Evolutionary conservation across 805 yeast genomes (phyloP).

Genomic region (Geotrichum ghanense): DNA sequence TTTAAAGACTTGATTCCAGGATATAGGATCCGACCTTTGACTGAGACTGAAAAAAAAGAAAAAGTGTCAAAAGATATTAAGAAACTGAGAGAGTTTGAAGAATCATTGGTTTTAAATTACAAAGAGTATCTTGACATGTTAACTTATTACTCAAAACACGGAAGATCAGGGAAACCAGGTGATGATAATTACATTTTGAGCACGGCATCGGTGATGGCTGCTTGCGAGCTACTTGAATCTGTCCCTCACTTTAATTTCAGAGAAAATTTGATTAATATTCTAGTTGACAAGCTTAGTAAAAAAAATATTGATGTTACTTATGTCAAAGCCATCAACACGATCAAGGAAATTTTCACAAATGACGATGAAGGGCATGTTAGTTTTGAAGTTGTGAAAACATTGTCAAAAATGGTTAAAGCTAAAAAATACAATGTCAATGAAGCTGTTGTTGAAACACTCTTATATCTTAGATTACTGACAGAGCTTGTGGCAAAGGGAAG

Average conservation of each 20-base stretch:
- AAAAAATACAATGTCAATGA: constrained; percentile 77
- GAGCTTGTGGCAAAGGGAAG: constrained; percentile 28
- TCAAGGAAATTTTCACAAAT: constrained; percentile 61
- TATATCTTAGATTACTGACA: constrained; percentile 41
- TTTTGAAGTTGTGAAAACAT: constrained; percentile 54
- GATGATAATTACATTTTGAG: constrained; percentile 19
- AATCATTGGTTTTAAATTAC: constrained; percentile 59
- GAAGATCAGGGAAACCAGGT: constrained; percentile 21
- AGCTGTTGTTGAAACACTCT: constrained; percentile 58
- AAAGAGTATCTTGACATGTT: constrained; percentile 52
- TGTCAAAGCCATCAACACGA: constrained; percentile 45
- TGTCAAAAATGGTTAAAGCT: constrained; percentile 59
- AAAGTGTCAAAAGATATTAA: constrained; percentile 78
- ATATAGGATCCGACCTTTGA: constrained; percentile 70
- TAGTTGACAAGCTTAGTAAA: constrained; percentile 55
- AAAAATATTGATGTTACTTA: constrained; percentile 38
- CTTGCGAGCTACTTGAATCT: constrained; percentile 61
- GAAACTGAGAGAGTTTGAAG: constrained; percentile 68
- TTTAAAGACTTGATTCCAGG: constrained; percentile 82
- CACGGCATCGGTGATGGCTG: constrained; percentile 51
- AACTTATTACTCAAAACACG: constrained; percentile 30
- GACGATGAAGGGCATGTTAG: constrained; percentile 78
- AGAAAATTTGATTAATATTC: constrained; percentile 55
- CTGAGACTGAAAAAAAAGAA: constrained; percentile 71
- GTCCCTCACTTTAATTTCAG: constrained; percentile 75